These are phyloP conservation scores for Solanum clarkiae DNA, from an alignment of 257 asterid species.

Conservation along the genomic window DNA sequence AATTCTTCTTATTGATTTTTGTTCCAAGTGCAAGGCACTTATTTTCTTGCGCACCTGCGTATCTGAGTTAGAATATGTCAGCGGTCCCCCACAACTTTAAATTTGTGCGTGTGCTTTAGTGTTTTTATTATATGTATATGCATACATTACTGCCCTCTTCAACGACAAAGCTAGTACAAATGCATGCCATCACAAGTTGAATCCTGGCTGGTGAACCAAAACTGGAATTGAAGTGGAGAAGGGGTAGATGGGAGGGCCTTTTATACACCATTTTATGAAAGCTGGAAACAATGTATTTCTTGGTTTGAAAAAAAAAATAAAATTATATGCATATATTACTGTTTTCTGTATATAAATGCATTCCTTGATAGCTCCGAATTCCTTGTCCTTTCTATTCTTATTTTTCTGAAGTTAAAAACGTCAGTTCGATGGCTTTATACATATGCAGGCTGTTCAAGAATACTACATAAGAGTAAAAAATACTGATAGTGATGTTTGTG, in stretches of 20 bases:
- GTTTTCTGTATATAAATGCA: neutral
- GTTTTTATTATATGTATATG: neutral
- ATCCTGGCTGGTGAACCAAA: neutral
- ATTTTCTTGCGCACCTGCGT: neutral
- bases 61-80: neutral
- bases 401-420: neutral
- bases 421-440: neutral
- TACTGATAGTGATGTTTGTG: neutral
- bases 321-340: neutral
- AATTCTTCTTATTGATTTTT: neutral
- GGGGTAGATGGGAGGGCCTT: neutral
- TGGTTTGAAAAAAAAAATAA: neutral
- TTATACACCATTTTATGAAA: neutral
- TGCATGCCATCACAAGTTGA: neutral
- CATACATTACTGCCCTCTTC: neutral
- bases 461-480: conserved; percentile 37
- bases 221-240: neutral
- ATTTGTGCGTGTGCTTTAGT: neutral
- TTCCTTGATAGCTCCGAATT: neutral
- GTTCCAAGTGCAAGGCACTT: neutral
- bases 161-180: neutral
- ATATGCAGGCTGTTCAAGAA: conserved; percentile 66
- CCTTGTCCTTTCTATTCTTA: neutral
- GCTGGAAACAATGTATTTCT: neutral
- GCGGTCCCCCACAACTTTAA: neutral